phyloP scores from a whole-genome alignment of 1,284 basidiomycete species.

The Sparassis latifolia region DNA sequence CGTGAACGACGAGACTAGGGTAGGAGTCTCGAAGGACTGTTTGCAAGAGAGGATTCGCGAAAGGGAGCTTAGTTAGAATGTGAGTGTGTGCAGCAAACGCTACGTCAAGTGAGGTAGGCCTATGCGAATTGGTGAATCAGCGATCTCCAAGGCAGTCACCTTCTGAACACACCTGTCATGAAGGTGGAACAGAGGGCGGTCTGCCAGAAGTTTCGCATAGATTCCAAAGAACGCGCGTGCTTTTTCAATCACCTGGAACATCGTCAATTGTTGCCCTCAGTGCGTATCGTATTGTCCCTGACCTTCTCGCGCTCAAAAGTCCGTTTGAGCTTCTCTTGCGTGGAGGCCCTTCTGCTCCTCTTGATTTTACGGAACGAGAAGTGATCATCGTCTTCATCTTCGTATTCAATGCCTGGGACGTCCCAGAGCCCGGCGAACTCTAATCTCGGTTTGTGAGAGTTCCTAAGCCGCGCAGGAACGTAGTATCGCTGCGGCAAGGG shows the following conservation, averaged over 20 bases:
- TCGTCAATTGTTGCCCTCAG: not conserved
- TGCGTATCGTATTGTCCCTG: conserved; percentile 1
- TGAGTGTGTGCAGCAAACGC: conserved; percentile 62
- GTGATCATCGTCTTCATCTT: conserved; percentile 25
- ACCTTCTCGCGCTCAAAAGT: conserved; percentile 66
- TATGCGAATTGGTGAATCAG: conserved; percentile 17
- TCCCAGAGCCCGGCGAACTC: conserved; percentile 61
- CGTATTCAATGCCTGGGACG: conserved; percentile 36
- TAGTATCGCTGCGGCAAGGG: conserved; percentile 68
- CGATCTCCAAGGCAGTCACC: too few relatives aligned
- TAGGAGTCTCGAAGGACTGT: conserved; percentile 48
- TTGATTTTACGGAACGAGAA: conserved; percentile 22
- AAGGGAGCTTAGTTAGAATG: conserved; percentile 49
- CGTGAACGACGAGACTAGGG: conserved; percentile 49
- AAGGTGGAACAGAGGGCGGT: conserved; percentile 44
- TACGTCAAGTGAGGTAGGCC: conserved; percentile 57
- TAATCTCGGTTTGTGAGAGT: conserved; percentile 47
- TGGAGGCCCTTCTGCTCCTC: conserved; percentile 24
- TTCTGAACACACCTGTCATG: not conserved
- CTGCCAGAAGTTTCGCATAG: conserved; percentile 47
- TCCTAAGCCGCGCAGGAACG: conserved; percentile 56
- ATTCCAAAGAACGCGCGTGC: conserved; percentile 50
- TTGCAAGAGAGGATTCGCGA: conserved; percentile 54
- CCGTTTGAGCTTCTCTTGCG: conserved; percentile 30
- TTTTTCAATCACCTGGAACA: conserved; percentile 51